Conservation (phyloP, 2,329 filamentous ascomycete genomes). For the Fusarium tuaranense region DNA sequence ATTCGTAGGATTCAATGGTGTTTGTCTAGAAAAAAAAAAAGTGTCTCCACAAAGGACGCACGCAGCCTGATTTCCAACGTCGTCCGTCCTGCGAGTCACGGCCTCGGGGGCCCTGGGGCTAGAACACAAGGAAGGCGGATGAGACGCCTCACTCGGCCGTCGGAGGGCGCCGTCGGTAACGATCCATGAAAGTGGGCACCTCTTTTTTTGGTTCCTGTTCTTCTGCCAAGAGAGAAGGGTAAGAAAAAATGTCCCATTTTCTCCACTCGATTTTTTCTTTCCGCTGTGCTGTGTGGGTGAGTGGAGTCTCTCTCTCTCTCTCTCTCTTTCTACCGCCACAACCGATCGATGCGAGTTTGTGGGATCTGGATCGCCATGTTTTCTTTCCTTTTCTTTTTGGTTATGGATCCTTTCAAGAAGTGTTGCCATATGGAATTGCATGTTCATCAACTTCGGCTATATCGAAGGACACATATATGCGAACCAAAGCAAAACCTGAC, state of each 20-base stretch:
- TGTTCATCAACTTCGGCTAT: not conserved
- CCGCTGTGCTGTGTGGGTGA: not conserved
- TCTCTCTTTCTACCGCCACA: slow-evolving; percentile 20
- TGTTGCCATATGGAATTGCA: not conserved
- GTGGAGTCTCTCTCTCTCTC: slow-evolving; percentile 11
- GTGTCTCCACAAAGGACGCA: not conserved
- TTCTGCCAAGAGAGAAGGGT: not conserved
- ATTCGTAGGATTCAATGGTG: not conserved
- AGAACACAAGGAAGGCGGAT: slow-evolving; percentile 11
- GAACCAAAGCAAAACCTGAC: not conserved
- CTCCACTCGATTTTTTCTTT: not conserved
- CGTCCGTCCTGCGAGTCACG: not conserved
- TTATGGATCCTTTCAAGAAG: not conserved
- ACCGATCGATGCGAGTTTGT: slow-evolving; percentile 34
- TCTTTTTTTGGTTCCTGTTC: not conserved
- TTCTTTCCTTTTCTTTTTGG: not conserved
- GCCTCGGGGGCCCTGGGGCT: slow-evolving; percentile 9
- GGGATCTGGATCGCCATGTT: slow-evolving; percentile 9
- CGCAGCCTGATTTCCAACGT: not conserved
- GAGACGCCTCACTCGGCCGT: slow-evolving; percentile 22
- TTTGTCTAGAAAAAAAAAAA: not conserved
- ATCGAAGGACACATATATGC: slow-evolving; percentile 1
- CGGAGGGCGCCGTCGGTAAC: slow-evolving; percentile 40
- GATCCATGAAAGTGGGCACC: slow-evolving; percentile 10
- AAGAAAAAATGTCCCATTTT: not conserved